Base-by-base conservation (phyloP, 495 filamentous ascomycete genomes). In the Penicillium coffeae region DNA sequence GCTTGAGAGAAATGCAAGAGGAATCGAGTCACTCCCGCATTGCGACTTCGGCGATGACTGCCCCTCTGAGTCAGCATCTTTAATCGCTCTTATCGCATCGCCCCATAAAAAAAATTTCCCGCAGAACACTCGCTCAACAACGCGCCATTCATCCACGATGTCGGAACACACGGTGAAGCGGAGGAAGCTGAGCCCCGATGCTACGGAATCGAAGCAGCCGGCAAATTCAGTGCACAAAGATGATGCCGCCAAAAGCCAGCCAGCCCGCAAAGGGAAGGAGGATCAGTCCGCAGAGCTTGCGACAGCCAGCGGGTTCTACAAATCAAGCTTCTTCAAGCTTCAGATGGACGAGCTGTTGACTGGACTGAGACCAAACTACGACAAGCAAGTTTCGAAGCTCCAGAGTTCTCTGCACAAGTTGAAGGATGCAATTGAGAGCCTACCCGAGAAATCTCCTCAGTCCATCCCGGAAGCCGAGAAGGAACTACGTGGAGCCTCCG, bases 311-410 rank as follows among this genome's bases (percentile, higher is more conserved):
- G 72, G 72, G n/a, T 56, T 70, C 33, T 86, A 79, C 67, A 83
- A 83, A 53, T 86, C 81, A 30, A 88, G 79, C 58, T 73, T 89
- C 53, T 95, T 97, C 70, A 86, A 92, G 55, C 71, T 98, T 22
- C 88, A 96, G 68, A 79, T 90, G 18, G 87, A 95, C 48, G 90
- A 96, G 56, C 68, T 98, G 36, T 60, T 96, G 51, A 69, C 74
- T 16, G 82, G 87, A 47, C 74, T 88, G 33, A 77, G 76, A 60
- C 76, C 85, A 20, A 79, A 86, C 51, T 87, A 91, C 63, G 77
- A 79, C 15, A 84, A 80, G 42, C 76, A 79, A 20, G 72, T 90
- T 47, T 68, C 63, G 2, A 76, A 76, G 20, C 75, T 83, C n/a
- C 86, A 95, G 38, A 74, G 80, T 13, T 77, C 79, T 14, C 69